Evolutionary conservation across 495 filamentous ascomycete species (phyloP).

Genomic region (Neurospora sp.): DNA sequence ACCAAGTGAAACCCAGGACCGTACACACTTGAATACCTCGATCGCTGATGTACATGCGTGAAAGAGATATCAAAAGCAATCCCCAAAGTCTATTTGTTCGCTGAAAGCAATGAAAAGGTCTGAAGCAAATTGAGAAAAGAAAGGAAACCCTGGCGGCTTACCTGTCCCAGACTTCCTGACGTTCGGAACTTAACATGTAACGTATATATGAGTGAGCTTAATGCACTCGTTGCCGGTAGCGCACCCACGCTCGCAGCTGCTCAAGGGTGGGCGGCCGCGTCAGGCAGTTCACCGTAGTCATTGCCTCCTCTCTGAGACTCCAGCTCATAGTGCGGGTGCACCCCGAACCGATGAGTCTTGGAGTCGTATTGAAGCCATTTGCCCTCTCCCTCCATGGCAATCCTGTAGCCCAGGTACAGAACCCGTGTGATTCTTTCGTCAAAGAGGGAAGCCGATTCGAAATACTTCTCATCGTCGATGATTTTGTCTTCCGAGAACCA

Average conservation of each 20-base stretch:
- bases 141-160: background rate
- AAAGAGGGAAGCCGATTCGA: constrained; percentile 57
- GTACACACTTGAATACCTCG: background rate
- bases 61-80: background rate
- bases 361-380: constrained; percentile 29
- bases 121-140: background rate
- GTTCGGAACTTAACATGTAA: background rate
- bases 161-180: background rate
- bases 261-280: constrained; percentile 7
- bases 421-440: constrained; percentile 62
- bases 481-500: constrained; percentile 63
- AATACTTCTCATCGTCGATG: constrained; percentile 67
- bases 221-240: background rate
- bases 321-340: constrained; percentile 16
- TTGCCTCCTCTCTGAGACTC: constrained; percentile 6
- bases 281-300: constrained; percentile 19
- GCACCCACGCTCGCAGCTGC: background rate
- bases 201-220: background rate
- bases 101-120: background rate
- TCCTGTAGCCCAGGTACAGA: constrained; percentile 55
- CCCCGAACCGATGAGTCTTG: constrained; percentile 22
- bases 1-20: background rate
- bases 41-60: background rate
- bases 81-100: background rate
- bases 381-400: constrained; percentile 32